A percentile compares a stretch with the other conserved stretches of the same genome.
phyloP scores from a whole-genome alignment of 345 rosid genomes.

The Firmiana major region DNA sequence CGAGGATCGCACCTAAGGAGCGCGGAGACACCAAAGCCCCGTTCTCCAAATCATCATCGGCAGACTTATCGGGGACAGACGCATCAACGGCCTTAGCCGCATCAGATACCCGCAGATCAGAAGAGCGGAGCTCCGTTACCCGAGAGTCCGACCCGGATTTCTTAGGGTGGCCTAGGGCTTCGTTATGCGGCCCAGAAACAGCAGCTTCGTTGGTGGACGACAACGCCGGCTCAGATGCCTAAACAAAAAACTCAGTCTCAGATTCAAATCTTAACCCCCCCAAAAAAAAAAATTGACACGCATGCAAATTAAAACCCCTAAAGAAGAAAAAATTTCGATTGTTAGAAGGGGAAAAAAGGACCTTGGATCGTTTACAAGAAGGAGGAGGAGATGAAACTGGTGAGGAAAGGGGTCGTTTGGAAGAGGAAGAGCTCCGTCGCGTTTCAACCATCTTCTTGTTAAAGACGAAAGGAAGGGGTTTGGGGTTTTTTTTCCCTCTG shows the following conservation, averaged over 20 bases:
- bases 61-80: conserved; percentile 37
- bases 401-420: conserved; percentile 71
- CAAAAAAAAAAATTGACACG: not conserved
- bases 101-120: conserved; percentile 57
- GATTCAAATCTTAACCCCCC: conserved; percentile 20
- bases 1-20: conserved; percentile 43
- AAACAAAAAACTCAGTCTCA: conserved; percentile 19
- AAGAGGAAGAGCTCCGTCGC: conserved; percentile 79
- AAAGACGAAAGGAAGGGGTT: conserved; percentile 46
- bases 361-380: conserved; percentile 77
- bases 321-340: not conserved
- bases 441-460: conserved; percentile 76
- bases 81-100: conserved; percentile 37
- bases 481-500: conserved; percentile 30
- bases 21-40: conserved; percentile 47
- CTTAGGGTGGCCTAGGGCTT: conserved; percentile 35
- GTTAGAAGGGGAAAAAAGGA: conserved; percentile 17
- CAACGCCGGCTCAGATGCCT: conserved; percentile 57
- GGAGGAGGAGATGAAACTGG: conserved; percentile 49
- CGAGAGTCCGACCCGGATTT: conserved; percentile 53
- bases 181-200: conserved; percentile 27
- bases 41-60: conserved; percentile 43
- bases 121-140: conserved; percentile 54
- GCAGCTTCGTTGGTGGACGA: conserved; percentile 47
- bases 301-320: not conserved